Evolutionary conservation across 306 rosid species (phyloP).

Genomic region (Pachyrhizus erosus): DNA sequence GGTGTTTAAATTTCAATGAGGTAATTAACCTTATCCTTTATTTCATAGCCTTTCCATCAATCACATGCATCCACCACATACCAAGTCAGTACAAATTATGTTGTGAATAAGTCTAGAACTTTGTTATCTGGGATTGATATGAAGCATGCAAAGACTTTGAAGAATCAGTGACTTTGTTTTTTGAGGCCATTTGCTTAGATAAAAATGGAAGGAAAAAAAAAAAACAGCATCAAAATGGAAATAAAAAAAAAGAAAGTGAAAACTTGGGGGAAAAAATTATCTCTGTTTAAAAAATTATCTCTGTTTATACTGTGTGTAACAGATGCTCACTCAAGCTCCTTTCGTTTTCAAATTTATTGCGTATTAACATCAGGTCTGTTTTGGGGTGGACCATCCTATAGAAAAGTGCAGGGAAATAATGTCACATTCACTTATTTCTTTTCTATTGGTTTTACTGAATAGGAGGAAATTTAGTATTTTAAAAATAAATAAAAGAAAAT

Average conservation of each 20-base stretch:
- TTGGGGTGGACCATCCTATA: constrained; percentile 40
- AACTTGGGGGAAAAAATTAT: background rate
- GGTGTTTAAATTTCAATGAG: background rate
- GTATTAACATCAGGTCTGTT: constrained; percentile 40
- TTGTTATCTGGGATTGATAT: background rate
- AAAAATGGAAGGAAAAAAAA: background rate
- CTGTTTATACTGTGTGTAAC: background rate
- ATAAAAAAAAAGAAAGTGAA: background rate
- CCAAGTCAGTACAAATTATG: background rate
- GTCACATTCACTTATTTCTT: background rate
- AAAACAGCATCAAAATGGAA: background rate
- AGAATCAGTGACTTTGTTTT: background rate
- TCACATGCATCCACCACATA: background rate
- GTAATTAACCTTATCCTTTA: background rate
- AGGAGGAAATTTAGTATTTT: background rate
- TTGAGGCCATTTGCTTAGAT: constrained; percentile 4
- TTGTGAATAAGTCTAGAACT: constrained; percentile 4
- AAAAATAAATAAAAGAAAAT: background rate
- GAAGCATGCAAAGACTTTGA: constrained; percentile 1
- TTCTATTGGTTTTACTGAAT: background rate
- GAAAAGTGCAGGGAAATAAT: constrained; percentile 27
- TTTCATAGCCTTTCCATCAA: background rate
- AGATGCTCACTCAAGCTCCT: constrained; percentile 35
- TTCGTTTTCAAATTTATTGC: constrained; percentile 54
- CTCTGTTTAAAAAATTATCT: too few relatives aligned